A percentile compares a stretch with the other conserved stretches of the same genome.
Conservation (phyloP, 2,329 filamentous ascomycete genomes). For the Fusarium mexicanum region DNA sequence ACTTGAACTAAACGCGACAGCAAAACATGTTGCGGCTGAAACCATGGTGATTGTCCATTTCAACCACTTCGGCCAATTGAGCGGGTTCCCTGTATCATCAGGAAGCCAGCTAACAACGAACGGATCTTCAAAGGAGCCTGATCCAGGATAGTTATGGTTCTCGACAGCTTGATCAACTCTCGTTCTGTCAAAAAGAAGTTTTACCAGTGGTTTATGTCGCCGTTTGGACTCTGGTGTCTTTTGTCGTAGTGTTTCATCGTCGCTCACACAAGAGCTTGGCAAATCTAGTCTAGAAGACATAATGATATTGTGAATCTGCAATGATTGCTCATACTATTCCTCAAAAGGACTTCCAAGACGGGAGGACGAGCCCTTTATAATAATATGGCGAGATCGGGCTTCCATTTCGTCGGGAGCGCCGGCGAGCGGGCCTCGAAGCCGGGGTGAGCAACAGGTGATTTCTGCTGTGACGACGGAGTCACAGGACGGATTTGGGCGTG, state of each 20-base stretch:
- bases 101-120: constrained; percentile 75
- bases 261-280: constrained; percentile 4
- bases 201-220: constrained; percentile 26
- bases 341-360: constrained; percentile 15
- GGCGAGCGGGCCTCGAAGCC: background rate
- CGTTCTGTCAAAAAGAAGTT: constrained; percentile 65
- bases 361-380: constrained; percentile 26
- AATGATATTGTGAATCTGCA: background rate
- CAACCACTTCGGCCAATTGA: constrained; percentile 62
- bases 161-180: constrained; percentile 67
- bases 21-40: constrained; percentile 73
- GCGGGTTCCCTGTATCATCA: constrained; percentile 73
- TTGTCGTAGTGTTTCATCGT: constrained; percentile 32
- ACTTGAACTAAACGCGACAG: constrained; percentile 75
- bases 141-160: constrained; percentile 64
- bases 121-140: constrained; percentile 73
- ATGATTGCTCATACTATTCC: background rate
- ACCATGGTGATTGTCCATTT: constrained; percentile 74
- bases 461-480: background rate
- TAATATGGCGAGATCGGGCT: constrained; percentile 9
- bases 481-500: background rate
- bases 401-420: constrained; percentile 22
- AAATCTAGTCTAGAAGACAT: constrained; percentile 15
- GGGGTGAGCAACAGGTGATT: constrained; percentile 23
- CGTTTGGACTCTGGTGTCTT: background rate